phyloP scores from a whole-genome alignment of 2,329 filamentous ascomycete genomes.

The Verticillium tricorpus region DNA sequence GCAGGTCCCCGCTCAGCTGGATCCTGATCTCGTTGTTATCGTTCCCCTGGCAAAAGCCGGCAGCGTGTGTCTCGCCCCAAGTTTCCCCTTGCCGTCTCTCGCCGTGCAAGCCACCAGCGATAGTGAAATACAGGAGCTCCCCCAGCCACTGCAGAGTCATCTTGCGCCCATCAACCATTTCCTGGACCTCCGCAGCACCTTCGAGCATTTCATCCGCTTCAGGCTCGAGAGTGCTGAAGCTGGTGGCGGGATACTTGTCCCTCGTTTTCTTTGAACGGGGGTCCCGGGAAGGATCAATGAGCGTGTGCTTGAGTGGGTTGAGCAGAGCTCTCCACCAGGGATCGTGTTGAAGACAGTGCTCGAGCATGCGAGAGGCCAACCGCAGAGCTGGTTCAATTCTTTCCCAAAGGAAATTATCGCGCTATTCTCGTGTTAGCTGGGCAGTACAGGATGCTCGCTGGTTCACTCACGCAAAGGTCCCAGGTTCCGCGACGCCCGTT shows the following conservation, averaged over 20 bases:
- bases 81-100: no score
- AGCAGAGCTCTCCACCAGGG: constrained; percentile 16
- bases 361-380: constrained; percentile 19
- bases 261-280: constrained; percentile 1
- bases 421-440: constrained; percentile 9
- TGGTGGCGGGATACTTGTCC: neutral
- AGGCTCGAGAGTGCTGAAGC: neutral
- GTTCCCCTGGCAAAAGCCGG: no score
- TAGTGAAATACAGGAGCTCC: neutral
- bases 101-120: constrained; percentile 1
- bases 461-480: constrained; percentile 16
- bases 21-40: constrained; percentile 4
- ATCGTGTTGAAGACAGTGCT: constrained; percentile 8
- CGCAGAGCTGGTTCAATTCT: constrained; percentile 22
- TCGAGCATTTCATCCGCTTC: no score
- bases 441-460: neutral
- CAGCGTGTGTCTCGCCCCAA: no score
- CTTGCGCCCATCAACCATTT: neutral
- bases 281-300: constrained; percentile 10
- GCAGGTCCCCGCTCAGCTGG: constrained; percentile 10
- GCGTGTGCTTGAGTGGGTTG: constrained; percentile 19
- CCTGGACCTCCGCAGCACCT: neutral
- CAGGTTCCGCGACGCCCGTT: constrained; percentile 17
- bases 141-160: neutral
- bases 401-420: constrained; percentile 20